A percentile compares a stretch with the other conserved stretches of the same genome.
These are phyloP conservation scores for Ophiocordyceps sinensis DNA, from an alignment of 2,329 filamentous ascomycete species.

Conservation along the genomic window DNA sequence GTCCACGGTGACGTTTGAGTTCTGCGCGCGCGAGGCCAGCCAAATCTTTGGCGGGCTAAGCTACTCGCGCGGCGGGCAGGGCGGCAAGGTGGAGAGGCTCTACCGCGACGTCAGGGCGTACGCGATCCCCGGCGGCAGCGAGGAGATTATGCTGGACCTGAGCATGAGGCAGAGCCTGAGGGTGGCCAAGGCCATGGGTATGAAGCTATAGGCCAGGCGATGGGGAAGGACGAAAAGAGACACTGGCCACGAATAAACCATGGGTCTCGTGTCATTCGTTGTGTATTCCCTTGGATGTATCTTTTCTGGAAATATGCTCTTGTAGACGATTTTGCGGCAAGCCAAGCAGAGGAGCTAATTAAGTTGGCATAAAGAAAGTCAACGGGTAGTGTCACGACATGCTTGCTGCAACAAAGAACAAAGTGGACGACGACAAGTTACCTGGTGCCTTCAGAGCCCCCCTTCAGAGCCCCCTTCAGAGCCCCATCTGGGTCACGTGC, in stretches of 20 bases:
- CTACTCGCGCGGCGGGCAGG: slow-evolving; percentile 87
- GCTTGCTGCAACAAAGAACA: too few species aligned
- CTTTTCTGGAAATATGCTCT: too few species aligned
- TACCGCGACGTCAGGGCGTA: slow-evolving; percentile 94
- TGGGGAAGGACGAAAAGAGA: not conserved
- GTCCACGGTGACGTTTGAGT: slow-evolving; percentile 87
- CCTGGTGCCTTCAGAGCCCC: slow-evolving; percentile 8
- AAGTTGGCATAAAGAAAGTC: too few species aligned
- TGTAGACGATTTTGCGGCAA: too few species aligned
- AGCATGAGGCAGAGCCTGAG: slow-evolving; percentile 82
- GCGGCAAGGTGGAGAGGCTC: slow-evolving; percentile 84
- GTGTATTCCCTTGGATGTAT: too few species aligned
- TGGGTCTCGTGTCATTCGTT: too few species aligned
- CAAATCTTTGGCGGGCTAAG: slow-evolving; percentile 95
- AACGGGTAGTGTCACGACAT: too few species aligned
- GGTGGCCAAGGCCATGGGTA: slow-evolving; percentile 81
- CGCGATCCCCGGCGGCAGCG: slow-evolving; percentile 85
- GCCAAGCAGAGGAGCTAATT: too few species aligned
- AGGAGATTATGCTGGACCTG: slow-evolving; percentile 98
- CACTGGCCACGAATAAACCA: too few species aligned
- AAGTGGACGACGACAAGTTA: too few species aligned
- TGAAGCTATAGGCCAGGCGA: slow-evolving; percentile 63
- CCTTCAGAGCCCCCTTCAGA: too few species aligned
- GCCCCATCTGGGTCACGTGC: slow-evolving; percentile 20
- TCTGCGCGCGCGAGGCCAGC: slow-evolving; percentile 87